Base-by-base conservation (phyloP, 192 early-diverging fungal genomes). In the Backusella psychrophila region DNA sequence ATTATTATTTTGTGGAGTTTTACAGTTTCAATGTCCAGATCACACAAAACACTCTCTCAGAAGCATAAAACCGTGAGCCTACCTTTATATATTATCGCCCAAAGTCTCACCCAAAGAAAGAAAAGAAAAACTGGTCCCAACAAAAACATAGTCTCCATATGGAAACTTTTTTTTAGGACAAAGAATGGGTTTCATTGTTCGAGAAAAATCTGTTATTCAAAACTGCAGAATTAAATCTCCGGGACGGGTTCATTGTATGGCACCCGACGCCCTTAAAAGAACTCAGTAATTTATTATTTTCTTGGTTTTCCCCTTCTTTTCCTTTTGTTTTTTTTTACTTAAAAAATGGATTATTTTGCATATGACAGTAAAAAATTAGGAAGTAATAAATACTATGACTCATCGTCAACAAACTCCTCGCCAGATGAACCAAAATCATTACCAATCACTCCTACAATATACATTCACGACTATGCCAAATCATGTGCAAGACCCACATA, bases 341-440 rank as follows among this genome's bases (percentile, higher is more conserved):
- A 1, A 19, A 72, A 77, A 77, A 71, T 72, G 69, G 69, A 77
- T 49, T 72, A 77, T 35, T 76, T 76, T 70, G 68, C 63, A 42
- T 76, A 76, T 56, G 19, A 39, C 19, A 42, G 63, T 69, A 34
- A 56, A 56, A 65, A 68, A 3, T 23, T 33, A 42, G 9, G 9
- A 7, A 59, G 23, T 4, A 19, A n/a, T 49, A 59, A 26, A 23
- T 63, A 63, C 9, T 63, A 63, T 63, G 56, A 63, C 29, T 29
- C 23, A 33, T 19, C 38, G 4, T 44, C 70, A 6, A 29, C 42
- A 31, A 26, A 44, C 12, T 49, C 39, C 49, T 46, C 70, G 33
- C 42, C 44, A 33, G 41, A 46, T 17, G 70, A 44, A 33, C 35
- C 33, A n/a, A 68, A 68, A 68, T 68, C 34, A 36, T 59, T 49